phyloP scores from a whole-genome alignment of 2,329 filamentous ascomycete species.

The Daldinia sp. region DNA sequence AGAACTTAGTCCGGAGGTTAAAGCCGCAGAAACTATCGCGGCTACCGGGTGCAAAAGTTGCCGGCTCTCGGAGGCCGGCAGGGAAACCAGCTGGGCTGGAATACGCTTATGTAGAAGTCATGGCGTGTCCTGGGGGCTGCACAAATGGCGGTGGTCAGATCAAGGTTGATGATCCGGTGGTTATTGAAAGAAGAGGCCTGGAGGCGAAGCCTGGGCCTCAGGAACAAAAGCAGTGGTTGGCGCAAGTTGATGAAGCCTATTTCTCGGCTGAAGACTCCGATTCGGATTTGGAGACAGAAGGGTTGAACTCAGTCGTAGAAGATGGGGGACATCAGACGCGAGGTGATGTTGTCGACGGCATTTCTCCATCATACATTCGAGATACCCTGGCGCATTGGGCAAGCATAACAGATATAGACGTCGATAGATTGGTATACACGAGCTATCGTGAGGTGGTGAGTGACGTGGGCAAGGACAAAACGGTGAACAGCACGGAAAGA shows the following conservation, averaged over 20 bases:
- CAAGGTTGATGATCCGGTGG: slow-evolving; percentile 81
- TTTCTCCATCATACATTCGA: slow-evolving; percentile 72
- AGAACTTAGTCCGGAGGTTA: slow-evolving; percentile 92
- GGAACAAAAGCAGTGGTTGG: slow-evolving; percentile 87
- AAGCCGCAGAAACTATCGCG: slow-evolving; percentile 82
- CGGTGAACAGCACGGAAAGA: slow-evolving; percentile 74
- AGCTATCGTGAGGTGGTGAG: slow-evolving; percentile 93
- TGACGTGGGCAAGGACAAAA: slow-evolving; percentile 83
- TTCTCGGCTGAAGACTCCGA: slow-evolving; percentile 75
- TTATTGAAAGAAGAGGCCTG: slow-evolving; percentile 58
- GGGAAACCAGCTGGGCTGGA: slow-evolving; percentile 65
- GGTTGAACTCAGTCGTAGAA: slow-evolving; percentile 34
- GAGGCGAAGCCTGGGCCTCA: slow-evolving; percentile 70
- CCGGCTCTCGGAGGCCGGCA: slow-evolving; percentile 62
- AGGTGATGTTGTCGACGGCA: slow-evolving; percentile 64
- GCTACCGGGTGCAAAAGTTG: slow-evolving; percentile 77
- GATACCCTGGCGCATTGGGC: slow-evolving; percentile 81
- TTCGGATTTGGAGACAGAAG: slow-evolving; percentile 3
- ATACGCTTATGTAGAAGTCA: slow-evolving; percentile 95
- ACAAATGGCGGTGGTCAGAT: slow-evolving; percentile 98
- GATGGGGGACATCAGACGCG: slow-evolving; percentile 28
- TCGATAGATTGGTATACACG: slow-evolving; percentile 80
- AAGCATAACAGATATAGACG: slow-evolving; percentile 70
- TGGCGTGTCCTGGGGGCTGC: slow-evolving; percentile 98
- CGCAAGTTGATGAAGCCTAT: slow-evolving; percentile 86